phyloP scores from a whole-genome alignment of 257 asterid species.

The Rhazya stricta region DNA sequence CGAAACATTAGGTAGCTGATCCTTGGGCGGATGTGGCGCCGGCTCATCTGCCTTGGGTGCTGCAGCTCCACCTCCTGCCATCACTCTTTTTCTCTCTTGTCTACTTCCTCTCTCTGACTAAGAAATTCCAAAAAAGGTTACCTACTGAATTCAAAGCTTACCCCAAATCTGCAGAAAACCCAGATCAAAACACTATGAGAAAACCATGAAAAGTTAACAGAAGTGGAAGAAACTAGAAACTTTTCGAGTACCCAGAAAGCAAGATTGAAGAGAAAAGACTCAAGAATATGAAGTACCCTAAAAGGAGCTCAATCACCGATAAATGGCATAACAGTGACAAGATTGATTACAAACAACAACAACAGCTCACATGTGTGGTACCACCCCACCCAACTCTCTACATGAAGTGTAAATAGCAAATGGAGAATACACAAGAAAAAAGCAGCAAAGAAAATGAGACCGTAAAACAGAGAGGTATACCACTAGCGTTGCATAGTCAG shows the following conservation, averaged over 20 bases:
- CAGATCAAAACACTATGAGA: constrained; percentile 26
- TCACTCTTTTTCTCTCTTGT: constrained; percentile 25
- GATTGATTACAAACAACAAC: constrained; percentile 12
- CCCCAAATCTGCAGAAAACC: constrained; percentile 30
- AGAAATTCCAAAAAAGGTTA: background rate
- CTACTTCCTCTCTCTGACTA: constrained; percentile 6
- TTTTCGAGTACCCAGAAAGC: constrained; percentile 26
- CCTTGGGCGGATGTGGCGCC: constrained; percentile 69
- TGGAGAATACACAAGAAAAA: background rate
- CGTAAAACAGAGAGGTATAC: background rate
- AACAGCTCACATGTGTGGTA: constrained; percentile 26
- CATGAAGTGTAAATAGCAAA: background rate
- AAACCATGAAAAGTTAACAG: constrained; percentile 23
- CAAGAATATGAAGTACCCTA: constrained; percentile 13
- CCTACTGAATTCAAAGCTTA: constrained; percentile 15
- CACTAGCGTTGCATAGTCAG: background rate
- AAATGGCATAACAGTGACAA: constrained; percentile 9
- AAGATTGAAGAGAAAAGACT: background rate
- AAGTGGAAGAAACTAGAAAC: constrained; percentile 20
- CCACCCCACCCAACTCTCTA: constrained; percentile 15
- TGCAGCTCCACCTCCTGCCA: constrained; percentile 57
- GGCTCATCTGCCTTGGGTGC: constrained; percentile 63
- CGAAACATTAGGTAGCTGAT: constrained; percentile 78
- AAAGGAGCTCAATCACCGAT: constrained; percentile 18
- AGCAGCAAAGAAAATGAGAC: constrained; percentile 6